Evolutionary conservation across 495 filamentous ascomycete species (phyloP), one percentile per base, ranked within the genome.

Genomic region (Talaromyces thailandensis): DNA sequence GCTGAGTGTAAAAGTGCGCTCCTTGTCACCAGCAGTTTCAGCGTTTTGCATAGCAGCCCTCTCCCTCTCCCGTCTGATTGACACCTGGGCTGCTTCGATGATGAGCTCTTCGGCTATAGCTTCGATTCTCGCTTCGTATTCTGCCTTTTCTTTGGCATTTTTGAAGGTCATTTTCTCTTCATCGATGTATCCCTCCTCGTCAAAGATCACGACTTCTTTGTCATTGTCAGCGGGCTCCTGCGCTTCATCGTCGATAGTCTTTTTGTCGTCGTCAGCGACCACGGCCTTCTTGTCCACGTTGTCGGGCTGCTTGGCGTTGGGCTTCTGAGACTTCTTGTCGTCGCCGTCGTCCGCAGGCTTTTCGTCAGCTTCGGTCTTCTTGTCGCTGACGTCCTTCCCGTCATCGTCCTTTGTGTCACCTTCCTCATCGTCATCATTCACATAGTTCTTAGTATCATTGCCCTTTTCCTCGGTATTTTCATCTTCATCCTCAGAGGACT

Each of bases 401-500:
- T 25, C 61, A 31, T 32, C 53, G 4, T 23, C 37, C 12, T 25
- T 56, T 23, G 59, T 29, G 23, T 35, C 45, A 14, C 24, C 43
- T 3, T 62, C 61, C 24, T 63, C 45, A 8, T 62, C 43, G 31
- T 9, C 31, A 32, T 32, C 31, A 8, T 35, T 35, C 9, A 35
- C 31, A 35, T 11, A 8, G 3, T 35, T 26, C 56, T 58, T 35
- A 24, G 16, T 26, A 48, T 67, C 53, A 1, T 57, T 31, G 5
- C n/a, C 61, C 2, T 2, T 32, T 4, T 31, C 37, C 2, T 16
- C 43, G 26, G 40, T 5, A 5, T 40, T 26, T 7, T 57, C 45
- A 14, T 62, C 61, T n/a, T 59, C 50, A 4, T 62, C 45, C 2
- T 61, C 40, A n/a, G n/a, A n/a, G n/a, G n/a, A n/a, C 56, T 25